Conservation (phyloP, 2,329 filamentous ascomycete genomes). For the Apiospora phragmitis region DNA sequence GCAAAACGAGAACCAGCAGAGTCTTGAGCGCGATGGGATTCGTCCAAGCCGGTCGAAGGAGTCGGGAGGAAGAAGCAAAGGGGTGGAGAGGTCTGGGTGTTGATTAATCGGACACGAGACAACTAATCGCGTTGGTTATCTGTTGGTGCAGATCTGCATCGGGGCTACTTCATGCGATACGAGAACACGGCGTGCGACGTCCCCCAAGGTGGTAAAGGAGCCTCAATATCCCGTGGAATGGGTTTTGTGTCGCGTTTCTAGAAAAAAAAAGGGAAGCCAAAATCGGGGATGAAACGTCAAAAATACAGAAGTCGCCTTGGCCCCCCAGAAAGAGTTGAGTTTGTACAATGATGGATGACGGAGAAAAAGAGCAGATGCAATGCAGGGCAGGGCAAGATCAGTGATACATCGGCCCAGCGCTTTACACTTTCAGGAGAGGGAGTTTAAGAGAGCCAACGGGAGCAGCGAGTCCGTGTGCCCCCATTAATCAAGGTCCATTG, state of each 20-base stretch:
- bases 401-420: background rate
- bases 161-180: slow-evolving; percentile 4
- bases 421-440: background rate
- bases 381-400: slow-evolving; percentile 3
- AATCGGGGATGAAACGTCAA: slow-evolving; percentile 10
- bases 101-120: slow-evolving; percentile 7
- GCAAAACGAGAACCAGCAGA: slow-evolving; percentile 9
- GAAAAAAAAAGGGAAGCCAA: background rate
- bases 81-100: background rate
- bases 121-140: slow-evolving; percentile 8
- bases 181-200: slow-evolving; percentile 5
- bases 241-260: slow-evolving; percentile 8
- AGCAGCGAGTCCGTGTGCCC: slow-evolving; percentile 1
- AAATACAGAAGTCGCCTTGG: background rate
- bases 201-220: background rate
- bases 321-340: background rate
- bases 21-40: slow-evolving; percentile 6
- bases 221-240: slow-evolving; percentile 6
- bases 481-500: background rate
- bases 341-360: slow-evolving; percentile 3
- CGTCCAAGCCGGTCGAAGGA: slow-evolving; percentile 1
- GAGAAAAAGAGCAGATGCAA: background rate
- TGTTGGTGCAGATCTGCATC: slow-evolving; percentile 9
- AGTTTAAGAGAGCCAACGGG: background rate
- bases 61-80: background rate